A percentile compares a stretch with the other conserved stretches of the same genome.
These are phyloP conservation scores for Sporothrix pseudoabietina DNA, from an alignment of 2,329 filamentous ascomycete genomes.

Conservation along the genomic window DNA sequence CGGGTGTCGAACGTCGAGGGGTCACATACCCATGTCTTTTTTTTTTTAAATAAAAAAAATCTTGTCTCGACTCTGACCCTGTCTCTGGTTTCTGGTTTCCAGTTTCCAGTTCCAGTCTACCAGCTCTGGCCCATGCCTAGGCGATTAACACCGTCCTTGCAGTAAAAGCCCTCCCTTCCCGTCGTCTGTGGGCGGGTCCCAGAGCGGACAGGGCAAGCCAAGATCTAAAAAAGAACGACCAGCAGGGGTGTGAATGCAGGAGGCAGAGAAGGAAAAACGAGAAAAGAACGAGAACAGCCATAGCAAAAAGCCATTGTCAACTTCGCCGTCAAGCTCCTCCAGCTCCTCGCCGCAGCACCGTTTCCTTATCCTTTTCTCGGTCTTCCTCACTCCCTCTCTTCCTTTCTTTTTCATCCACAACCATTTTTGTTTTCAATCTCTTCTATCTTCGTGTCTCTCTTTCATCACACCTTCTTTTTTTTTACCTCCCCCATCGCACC, in stretches of 20 bases:
- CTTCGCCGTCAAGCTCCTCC: neutral
- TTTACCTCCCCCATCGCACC: neutral
- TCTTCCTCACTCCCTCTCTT: neutral
- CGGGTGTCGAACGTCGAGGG: neutral
- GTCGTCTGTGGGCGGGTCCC: conserved; percentile 12
- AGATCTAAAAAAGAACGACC: neutral
- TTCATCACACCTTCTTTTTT: neutral
- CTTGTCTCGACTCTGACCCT: neutral
- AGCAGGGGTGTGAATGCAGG: conserved; percentile 6
- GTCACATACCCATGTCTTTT: conserved; percentile 5
- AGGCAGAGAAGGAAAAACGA: neutral
- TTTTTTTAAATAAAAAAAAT: neutral
- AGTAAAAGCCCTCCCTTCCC: neutral
- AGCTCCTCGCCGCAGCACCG: neutral
- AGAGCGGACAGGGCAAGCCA: neutral
- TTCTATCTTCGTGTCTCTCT: neutral
- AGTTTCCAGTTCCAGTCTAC: neutral
- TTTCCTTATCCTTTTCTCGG: neutral
- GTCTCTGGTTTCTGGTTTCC: neutral
- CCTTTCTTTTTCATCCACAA: neutral
- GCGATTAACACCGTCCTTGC: conserved; percentile 4
- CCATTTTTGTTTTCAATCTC: neutral
- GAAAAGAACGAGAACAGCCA: neutral
- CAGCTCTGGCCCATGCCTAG: neutral
- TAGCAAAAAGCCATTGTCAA: neutral